Evolutionary conservation across 176 grass and related monocot genomes (phyloP).

Genomic region (Luzula sylvatica): DNA sequence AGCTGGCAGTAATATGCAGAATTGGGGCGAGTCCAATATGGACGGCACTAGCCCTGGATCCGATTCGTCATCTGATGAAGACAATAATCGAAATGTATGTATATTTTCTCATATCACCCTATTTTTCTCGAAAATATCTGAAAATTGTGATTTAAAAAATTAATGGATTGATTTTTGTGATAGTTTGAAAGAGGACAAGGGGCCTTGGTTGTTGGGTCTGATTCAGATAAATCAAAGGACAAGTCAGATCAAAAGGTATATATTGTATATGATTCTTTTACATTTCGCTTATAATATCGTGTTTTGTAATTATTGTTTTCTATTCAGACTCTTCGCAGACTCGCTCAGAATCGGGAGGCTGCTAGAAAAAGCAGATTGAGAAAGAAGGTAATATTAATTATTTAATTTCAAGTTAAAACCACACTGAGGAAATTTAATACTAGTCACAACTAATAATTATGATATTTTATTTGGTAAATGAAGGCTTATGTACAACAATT

Average conservation of each 20-base stretch:
- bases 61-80: conserved; percentile 83
- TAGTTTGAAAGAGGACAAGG: conserved; percentile 65
- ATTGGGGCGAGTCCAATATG: conserved; percentile 70
- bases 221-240: conserved; percentile 80
- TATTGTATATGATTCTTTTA: conserved; percentile 3
- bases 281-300: conserved; percentile 4
- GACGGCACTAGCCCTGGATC: conserved; percentile 55
- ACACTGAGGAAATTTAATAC: no score
- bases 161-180: background rate
- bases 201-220: conserved; percentile 33
- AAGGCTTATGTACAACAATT: conserved; percentile 95
- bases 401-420: no score
- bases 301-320: conserved; percentile 8
- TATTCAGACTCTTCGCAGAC: conserved; percentile 61
- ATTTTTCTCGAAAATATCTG: background rate
- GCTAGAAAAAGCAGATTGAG: conserved; percentile 91
- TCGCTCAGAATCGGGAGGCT: conserved; percentile 98
- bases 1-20: conserved; percentile 40
- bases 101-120: background rate
- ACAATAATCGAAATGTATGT: conserved; percentile 59
- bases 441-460: background rate
- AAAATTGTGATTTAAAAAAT: background rate
- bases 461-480: background rate
- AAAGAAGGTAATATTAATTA: conserved; percentile 55
- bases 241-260: conserved; percentile 74